A percentile compares a stretch with the other conserved stretches of the same genome.
phyloP scores from a whole-genome alignment of 2,329 filamentous ascomycete genomes.

The Pseudogymnoascus sp. region DNA sequence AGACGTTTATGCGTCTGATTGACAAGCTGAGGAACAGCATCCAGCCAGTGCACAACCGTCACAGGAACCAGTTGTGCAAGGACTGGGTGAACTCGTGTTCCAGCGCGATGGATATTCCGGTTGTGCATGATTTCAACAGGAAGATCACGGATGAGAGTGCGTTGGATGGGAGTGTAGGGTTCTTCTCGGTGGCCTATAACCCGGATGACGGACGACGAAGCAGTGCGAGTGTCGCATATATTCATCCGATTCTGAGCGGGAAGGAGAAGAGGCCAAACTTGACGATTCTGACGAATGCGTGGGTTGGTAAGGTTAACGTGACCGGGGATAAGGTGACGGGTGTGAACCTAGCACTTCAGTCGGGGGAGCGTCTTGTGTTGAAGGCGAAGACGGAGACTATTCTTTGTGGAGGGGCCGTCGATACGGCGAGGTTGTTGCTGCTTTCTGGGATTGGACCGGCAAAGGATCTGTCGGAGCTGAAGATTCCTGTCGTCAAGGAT shows the following conservation, averaged over 20 bases:
- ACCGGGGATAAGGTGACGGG: slow-evolving; percentile 64
- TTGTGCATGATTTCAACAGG: slow-evolving; percentile 80
- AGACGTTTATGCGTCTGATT: slow-evolving; percentile 72
- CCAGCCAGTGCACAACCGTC: slow-evolving; percentile 77
- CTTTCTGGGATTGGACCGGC: slow-evolving; percentile 35
- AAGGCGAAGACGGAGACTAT: slow-evolving; percentile 65
- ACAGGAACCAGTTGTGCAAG: slow-evolving; percentile 84
- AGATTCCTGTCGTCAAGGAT: slow-evolving; percentile 29
- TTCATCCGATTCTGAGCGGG: slow-evolving; percentile 81
- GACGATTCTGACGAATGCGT: slow-evolving; percentile 79
- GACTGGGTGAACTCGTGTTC: slow-evolving; percentile 84
- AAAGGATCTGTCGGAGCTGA: slow-evolving; percentile 28
- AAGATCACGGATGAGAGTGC: slow-evolving; percentile 70
- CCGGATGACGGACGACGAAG: slow-evolving; percentile 79
- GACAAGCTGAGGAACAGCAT: slow-evolving; percentile 86
- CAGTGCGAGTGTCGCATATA: slow-evolving; percentile 85
- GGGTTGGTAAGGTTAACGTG: slow-evolving; percentile 77
- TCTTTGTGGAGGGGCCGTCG: slow-evolving; percentile 35
- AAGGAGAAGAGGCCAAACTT: slow-evolving; percentile 79
- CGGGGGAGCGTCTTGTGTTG: slow-evolving; percentile 49
- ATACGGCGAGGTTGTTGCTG: slow-evolving; percentile 35
- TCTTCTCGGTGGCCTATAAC: slow-evolving; percentile 89
- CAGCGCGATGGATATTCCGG: slow-evolving; percentile 69
- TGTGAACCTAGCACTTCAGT: slow-evolving; percentile 57
- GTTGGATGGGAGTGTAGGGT: slow-evolving; percentile 72